A percentile compares a stretch with the other conserved stretches of the same genome.
Conservation (phyloP, 148 eudicot genomes). For the Spergularia bocconei region DNA sequence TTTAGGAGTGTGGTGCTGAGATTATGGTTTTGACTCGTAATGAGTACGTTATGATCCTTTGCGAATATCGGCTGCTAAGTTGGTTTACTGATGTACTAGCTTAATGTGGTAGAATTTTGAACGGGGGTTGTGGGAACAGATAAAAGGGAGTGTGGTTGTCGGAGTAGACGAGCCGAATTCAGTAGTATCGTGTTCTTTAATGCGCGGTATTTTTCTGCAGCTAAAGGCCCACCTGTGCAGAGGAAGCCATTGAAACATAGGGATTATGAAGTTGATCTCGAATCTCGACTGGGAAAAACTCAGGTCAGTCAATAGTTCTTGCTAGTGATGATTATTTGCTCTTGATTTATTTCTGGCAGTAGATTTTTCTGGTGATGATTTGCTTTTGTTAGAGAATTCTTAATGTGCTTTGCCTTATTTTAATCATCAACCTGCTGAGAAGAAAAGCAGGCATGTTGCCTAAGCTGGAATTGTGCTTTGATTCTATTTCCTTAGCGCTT, state of each 20-base stretch:
- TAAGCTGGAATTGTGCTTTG: no score
- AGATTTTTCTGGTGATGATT: no score
- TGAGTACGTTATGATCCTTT: no score
- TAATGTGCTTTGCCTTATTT: no score
- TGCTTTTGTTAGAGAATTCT: no score
- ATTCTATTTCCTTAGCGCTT: no score
- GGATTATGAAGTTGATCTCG: conserved; percentile 96
- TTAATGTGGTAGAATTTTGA: background rate
- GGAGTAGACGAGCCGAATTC: no score
- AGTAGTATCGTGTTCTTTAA: no score
- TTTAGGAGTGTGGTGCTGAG: background rate
- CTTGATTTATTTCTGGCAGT: no score
- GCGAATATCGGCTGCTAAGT: background rate
- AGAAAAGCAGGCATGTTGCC: no score
- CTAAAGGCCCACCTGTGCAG: conserved; percentile 90
- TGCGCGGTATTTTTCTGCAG: conserved; percentile 36
- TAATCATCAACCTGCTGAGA: no score
- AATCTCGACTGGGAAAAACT: conserved; percentile 97
- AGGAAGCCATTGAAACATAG: conserved; percentile 96
- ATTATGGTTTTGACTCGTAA: no score
- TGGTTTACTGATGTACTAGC: background rate
- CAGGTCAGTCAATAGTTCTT: conserved; percentile 51
- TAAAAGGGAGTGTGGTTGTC: background rate
- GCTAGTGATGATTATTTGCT: background rate
- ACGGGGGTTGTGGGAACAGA: background rate